Evolutionary conservation across 2,329 filamentous ascomycete species (phyloP).

Genomic region (Arthrobotrys conoides): DNA sequence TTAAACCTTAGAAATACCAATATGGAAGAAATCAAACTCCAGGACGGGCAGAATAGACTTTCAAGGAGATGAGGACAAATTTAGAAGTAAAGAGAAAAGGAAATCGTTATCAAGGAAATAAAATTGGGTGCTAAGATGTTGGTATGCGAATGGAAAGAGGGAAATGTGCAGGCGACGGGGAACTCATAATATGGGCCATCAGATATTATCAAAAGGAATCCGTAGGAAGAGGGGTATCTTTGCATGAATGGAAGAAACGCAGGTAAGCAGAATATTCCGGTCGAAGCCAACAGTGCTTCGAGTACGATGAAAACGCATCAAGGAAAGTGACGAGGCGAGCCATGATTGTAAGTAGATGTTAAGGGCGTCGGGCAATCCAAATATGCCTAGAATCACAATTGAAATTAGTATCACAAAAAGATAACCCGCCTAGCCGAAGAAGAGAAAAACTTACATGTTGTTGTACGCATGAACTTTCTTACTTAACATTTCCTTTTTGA

Average conservation of each 20-base stretch:
- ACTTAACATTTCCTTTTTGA: conserved; percentile 78
- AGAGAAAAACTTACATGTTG: conserved; percentile 75
- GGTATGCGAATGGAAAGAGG: conserved; percentile 21
- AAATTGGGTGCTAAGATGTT: conserved; percentile 1
- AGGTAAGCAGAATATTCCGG: conserved; percentile 43
- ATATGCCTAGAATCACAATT: conserved; percentile 63
- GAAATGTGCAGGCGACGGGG: conserved; percentile 24
- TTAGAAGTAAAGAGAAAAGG: conserved; percentile 31
- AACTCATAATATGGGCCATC: conserved; percentile 54
- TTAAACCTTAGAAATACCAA: conserved; percentile 60
- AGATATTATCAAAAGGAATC: conserved; percentile 55
- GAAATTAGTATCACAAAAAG: conserved; percentile 40
- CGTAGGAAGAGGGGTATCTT: conserved; percentile 58
- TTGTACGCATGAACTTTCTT: conserved; percentile 80
- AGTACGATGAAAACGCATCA: conserved; percentile 26
- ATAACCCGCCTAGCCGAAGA: neutral
- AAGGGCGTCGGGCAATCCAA: conserved; percentile 65
- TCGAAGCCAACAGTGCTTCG: conserved; percentile 26
- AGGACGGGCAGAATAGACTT: conserved; percentile 22
- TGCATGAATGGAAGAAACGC: conserved; percentile 50
- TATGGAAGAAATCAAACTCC: conserved; percentile 59
- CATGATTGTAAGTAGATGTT: conserved; percentile 15
- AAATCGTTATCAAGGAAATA: conserved; percentile 41
- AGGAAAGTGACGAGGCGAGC: conserved; percentile 31
- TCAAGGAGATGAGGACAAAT: conserved; percentile 27